Evolutionary conservation across 2,329 filamentous ascomycete genomes (phyloP), one percentile per base, ranked within the genome.

Genomic region (Epichloe gansuensis): DNA sequence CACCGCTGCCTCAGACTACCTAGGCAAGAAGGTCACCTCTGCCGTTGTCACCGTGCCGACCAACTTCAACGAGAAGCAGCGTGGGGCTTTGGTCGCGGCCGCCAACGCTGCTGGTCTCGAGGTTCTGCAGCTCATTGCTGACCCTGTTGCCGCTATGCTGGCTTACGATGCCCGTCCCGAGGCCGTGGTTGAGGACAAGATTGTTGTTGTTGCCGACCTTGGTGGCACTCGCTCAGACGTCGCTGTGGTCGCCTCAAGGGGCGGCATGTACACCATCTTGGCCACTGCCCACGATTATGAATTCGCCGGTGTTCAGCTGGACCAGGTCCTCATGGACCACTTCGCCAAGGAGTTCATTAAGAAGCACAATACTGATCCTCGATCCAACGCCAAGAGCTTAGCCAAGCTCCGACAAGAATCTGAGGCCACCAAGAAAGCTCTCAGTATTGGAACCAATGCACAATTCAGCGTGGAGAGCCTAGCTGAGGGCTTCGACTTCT

Each of bases 281-380:
- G 89, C 93, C 21, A 95, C 91, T 12, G 82, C 85, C 34, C 93
- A 97, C 74, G 93, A 98, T 75, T 96, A 95, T 71, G 90, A 97
- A 65, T 87, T 91, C 60, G 84, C 87, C 52, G 93, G 93, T 64
- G 77, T 81, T 38, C 83, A 89, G 59, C 77, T 98, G 53, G 93
- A 98, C 74, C 80, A 93, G 67, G 85, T 91, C 48, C 78, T 98
- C 54, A 87, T 95, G 67, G 91, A 98, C 67, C 85, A 96, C 76
- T 96, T 97, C 61, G 87, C 91, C 61, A 98, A 98, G 78, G 93
- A 98, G 71, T 98, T 98, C 73, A 80, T 93, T 65, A 97, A 98
- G 81, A 95, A 95, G 78, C 81, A 97, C 79, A 85, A 84, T 73
- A 81, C 81, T 53, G 93, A 97, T 69, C 93, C 93, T 23, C 81